Evolutionary conservation across 1,284 basidiomycete species (phyloP), one percentile per base, ranked within the genome.

Genomic region (Malassezia slooffiae): DNA sequence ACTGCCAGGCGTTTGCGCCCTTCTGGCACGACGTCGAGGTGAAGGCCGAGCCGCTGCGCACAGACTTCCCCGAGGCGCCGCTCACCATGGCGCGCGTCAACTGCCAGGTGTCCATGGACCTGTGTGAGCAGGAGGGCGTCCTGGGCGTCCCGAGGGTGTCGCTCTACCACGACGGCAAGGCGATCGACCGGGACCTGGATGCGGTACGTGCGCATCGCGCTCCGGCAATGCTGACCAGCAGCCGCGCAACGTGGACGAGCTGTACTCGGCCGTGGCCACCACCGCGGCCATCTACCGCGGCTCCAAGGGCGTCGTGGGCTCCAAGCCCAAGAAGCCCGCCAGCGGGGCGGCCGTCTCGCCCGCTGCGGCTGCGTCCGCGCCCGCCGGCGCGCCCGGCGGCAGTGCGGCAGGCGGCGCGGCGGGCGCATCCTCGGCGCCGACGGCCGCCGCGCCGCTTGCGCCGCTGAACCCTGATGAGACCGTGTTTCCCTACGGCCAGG

Each of bases 1-100:
- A 88, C 62, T 89, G 86, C 70, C 75, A 74, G 30, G 57, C 70
- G 0, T 87, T 89, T 55, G 78, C 80, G 8, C 85, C 89, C 0
- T 87, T 81, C 24, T 97, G 90, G 88, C 74, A 78, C 27, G 72
- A 80, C 37, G 74, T 95, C 3, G 73, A 72, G 1, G 64, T 71
- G 34, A 76, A 81, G 27, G 79, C 78, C 43, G 74, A 78, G 47
- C 67, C 70, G 32, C 73, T 75, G 29, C 70, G 77, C 58, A 75
- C 80, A 8, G 51, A 56, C 22, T 62, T 59, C 34, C 58, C 62
- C 0, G 50, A 52, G 2, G 63, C 60, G 1, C 63, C 63, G 13
- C 55, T 65, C 42, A 57, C 53, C 1, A 47, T 69, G 13, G 66
- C 62, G n/a, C 57, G 63, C 39, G 60, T 69, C 27, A 51, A 69